phyloP scores from a whole-genome alignment of 257 asterid species.

The Solanum arcanum region DNA sequence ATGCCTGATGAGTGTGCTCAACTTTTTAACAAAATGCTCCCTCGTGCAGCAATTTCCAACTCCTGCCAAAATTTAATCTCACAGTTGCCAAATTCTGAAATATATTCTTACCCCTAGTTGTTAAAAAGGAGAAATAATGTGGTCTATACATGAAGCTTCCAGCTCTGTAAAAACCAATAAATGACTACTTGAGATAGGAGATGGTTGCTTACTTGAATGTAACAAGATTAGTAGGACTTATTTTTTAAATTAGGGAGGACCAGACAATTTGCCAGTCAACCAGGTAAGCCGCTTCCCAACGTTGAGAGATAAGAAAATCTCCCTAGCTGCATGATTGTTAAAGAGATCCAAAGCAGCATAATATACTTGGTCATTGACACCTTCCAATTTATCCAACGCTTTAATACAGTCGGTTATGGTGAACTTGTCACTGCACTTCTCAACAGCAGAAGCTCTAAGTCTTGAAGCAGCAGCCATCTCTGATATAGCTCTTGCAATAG shows the following conservation, averaged over 20 bases:
- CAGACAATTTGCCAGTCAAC: conserved; percentile 43
- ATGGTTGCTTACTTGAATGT: not conserved
- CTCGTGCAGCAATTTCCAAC: not conserved
- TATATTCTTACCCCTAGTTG: not conserved
- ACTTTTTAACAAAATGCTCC: not conserved
- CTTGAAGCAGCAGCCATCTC: conserved; percentile 78
- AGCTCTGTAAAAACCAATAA: not conserved
- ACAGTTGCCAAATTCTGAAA: not conserved
- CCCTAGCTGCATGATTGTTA: conserved; percentile 47
- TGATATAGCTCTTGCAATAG: conserved; percentile 57
- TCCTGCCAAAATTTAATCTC: not conserved
- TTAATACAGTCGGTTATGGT: conserved; percentile 48
- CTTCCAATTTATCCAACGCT: conserved; percentile 60
- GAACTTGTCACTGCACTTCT: conserved; percentile 29
- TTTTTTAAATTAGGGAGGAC: not conserved
- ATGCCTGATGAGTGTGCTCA: not conserved
- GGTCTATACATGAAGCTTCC: not conserved
- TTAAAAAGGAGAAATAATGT: not conserved
- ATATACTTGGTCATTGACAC: conserved; percentile 19
- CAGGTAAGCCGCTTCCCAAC: conserved; percentile 59
- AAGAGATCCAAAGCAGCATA: conserved; percentile 65
- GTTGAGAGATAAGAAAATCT: conserved; percentile 54
- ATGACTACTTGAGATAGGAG: not conserved
- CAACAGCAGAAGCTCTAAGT: conserved; percentile 45
- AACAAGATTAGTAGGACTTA: not conserved